Evolutionary conservation across 2,329 filamentous ascomycete species (phyloP).

Genomic region (Paramyrothecium sp.): DNA sequence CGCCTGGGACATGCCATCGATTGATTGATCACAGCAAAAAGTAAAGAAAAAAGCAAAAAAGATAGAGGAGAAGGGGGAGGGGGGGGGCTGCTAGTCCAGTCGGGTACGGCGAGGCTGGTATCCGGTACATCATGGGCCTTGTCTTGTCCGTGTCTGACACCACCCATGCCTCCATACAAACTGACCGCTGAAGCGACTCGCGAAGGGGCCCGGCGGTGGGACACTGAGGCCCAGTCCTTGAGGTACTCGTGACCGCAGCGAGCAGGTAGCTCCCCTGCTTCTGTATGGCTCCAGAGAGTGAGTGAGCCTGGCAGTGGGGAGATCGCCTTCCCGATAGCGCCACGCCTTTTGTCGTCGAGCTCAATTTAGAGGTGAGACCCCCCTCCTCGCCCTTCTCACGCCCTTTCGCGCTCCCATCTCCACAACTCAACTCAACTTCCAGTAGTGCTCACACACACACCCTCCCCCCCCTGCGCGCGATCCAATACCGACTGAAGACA

Average conservation of each 20-base stretch:
- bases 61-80: not conserved
- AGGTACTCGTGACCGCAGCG: not conserved
- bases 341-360: constrained; percentile 1
- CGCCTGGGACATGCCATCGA: not conserved
- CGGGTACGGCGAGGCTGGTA: not conserved
- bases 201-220: not conserved
- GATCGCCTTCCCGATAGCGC: not conserved
- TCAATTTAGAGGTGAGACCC: constrained; percentile 1
- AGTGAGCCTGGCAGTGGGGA: not conserved
- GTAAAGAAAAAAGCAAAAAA: not conserved
- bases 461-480: not conserved
- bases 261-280: not conserved
- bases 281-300: not conserved
- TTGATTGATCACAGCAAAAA: not conserved
- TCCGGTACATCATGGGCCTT: not conserved
- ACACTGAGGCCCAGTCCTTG: not conserved
- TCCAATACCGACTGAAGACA: not conserved
- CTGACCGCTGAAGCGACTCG: not conserved
- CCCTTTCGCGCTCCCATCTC: too few relatives aligned
- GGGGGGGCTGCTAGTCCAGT: not conserved
- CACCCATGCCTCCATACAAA: not conserved
- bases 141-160: not conserved
- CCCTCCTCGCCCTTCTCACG: not conserved
- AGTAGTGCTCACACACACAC: not conserved
- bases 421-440: not conserved